Evolutionary conservation across 306 rosid genomes (phyloP).

Genomic region (Geum urbanum): DNA sequence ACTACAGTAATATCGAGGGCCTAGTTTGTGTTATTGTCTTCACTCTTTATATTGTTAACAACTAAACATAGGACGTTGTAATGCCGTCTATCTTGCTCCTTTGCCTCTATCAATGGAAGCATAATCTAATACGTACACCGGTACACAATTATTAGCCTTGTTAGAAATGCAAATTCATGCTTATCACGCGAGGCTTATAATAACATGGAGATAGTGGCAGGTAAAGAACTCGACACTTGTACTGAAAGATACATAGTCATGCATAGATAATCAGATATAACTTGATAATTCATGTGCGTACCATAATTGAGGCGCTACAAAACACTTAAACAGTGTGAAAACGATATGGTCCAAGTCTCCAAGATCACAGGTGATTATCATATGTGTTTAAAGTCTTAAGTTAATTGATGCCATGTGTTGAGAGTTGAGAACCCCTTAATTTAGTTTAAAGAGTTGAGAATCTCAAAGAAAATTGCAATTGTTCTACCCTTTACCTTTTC

Average conservation of each 20-base stretch:
- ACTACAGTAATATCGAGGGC: no score
- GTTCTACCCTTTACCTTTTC: no score
- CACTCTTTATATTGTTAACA: neutral
- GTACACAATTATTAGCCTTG: conserved; percentile 11
- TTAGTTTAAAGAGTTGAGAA: neutral
- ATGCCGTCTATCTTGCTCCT: neutral
- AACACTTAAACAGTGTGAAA: conserved; percentile 3
- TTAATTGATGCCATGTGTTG: no score
- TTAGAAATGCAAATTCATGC: neutral
- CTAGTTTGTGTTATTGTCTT: neutral
- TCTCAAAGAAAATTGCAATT: neutral
- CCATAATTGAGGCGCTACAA: conserved; percentile 5
- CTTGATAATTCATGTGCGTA: neutral
- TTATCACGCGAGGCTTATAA: conserved; percentile 3
- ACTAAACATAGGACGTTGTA: neutral
- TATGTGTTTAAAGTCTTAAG: neutral
- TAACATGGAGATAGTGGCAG: neutral
- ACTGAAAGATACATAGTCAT: neutral
- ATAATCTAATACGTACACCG: neutral
- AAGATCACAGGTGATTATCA: conserved; percentile 15
- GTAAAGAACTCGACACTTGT: neutral
- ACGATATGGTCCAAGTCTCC: conserved; percentile 2
- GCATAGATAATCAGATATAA: no score
- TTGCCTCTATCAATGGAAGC: neutral
- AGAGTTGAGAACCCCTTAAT: no score